These are phyloP conservation scores for apple (Malus domestica) DNA, from an alignment of 306 rosid genomes.

Conservation along the genomic window ASM211411v1 NC_041793.1:46485001-46485500, in stretches of 20 bases:
- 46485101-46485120: too few relatives aligned
- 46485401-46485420: background rate
- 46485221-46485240: background rate
- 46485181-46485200: background rate
- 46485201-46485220: too few relatives aligned
- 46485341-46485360: background rate
- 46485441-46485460: background rate
- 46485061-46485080: too few relatives aligned
- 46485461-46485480: background rate
- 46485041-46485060: too few relatives aligned
- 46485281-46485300: background rate
- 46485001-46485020: background rate
- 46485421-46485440: background rate
- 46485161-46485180: too few relatives aligned
- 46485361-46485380: background rate
- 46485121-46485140: background rate
- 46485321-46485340: background rate
- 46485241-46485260: background rate
- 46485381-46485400: background rate
- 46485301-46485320: background rate
- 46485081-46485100: too few relatives aligned
- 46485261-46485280: background rate
- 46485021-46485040: background rate
- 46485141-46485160: too few relatives aligned
- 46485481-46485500: background rate